Conservation (phyloP, 2,329 filamentous ascomycete species). For the Graphilbum fragrans region DNA sequence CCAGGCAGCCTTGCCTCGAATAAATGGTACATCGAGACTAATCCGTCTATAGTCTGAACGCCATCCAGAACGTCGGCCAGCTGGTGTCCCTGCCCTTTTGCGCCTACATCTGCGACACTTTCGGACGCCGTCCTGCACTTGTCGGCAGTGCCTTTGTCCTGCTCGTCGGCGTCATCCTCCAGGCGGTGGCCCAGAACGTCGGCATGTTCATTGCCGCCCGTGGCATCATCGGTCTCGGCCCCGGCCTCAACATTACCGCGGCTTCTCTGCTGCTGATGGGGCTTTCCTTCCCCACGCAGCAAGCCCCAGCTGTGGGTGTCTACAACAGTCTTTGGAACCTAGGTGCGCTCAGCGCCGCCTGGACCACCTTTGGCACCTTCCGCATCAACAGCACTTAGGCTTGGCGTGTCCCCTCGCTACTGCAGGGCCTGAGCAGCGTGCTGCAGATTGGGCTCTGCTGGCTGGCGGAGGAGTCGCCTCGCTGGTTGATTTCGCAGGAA, state of each 20-base stretch:
- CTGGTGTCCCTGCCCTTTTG: no score
- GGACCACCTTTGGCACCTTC: constrained; percentile 9
- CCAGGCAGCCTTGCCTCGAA: no score
- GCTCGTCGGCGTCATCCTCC: constrained; percentile 24
- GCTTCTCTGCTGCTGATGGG: constrained; percentile 30
- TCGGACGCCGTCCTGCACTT: no score
- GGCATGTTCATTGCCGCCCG: constrained; percentile 1
- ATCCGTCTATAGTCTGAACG: no score
- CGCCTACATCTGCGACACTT: no score
- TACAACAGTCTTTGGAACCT: constrained; percentile 3
- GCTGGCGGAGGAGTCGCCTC: constrained; percentile 14
- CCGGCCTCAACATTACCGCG: constrained; percentile 26
- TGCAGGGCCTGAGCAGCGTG: constrained; percentile 9
- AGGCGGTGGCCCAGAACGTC: constrained; percentile 16
- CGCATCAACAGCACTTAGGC: constrained; percentile 7
- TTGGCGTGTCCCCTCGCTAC: constrained; percentile 9
- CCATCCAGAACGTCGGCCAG: no score
- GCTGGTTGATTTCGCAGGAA: constrained; percentile 14
- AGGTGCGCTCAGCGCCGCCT: constrained; percentile 10
- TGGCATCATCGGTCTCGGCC: constrained; percentile 22
- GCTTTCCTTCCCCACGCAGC: constrained; percentile 19
- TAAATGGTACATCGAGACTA: no score
- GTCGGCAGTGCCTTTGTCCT: no score
- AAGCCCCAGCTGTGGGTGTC: constrained; percentile 16
- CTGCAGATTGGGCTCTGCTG: constrained; percentile 9